Evolutionary conservation across 2,329 filamentous ascomycete species (phyloP), one percentile per base, ranked within the genome.

Genomic region (Rhinocladiella mackenziei): DNA sequence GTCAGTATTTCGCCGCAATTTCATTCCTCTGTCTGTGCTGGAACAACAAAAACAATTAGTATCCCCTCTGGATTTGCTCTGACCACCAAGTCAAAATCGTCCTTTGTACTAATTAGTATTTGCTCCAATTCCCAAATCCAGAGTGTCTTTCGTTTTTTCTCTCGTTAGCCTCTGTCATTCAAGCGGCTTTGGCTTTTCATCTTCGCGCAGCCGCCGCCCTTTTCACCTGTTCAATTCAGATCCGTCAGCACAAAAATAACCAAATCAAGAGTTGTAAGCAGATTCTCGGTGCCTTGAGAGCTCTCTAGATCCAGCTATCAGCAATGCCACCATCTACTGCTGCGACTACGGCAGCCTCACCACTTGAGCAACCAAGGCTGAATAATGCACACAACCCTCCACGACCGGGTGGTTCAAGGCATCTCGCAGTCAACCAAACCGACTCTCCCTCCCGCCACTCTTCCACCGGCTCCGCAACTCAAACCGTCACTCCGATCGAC

Each of bases 401-500:
- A 3, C 20, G 44, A 44, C 17, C 19, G 9, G 37, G 19, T 23
- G 43, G 37, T 17, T 8, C 38, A 3, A 36, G 43, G 32, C 39
- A 44, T 32, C 40, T 45, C 13, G 25, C 26, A 18, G 14, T 33
- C 34, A 14, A 31, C 39, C 39, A 35, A 9, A 41, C 15, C n/a
- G 37, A 42, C 11, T 25, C 42, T 2, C 23, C 48, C 3, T 31
- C 42, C 8, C 34, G 43, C 18, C 43, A 39, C 20, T 29, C 25
- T 9, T 43, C 41, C 9, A 38, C 39, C 7, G 54, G 51, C 22
- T 57, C 54, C n/a, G 48, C 49, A 11, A 57, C 60, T 1, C 59
- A 59, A 22, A 55, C 60, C 11, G 57, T 62, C 41, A 59, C 60
- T 4, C 43, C 57, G 1, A 52, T 58, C 9, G 55, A 61, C 38